phyloP scores from a whole-genome alignment of 2,329 filamentous ascomycete species.

The Hypocreales sp. region DNA sequence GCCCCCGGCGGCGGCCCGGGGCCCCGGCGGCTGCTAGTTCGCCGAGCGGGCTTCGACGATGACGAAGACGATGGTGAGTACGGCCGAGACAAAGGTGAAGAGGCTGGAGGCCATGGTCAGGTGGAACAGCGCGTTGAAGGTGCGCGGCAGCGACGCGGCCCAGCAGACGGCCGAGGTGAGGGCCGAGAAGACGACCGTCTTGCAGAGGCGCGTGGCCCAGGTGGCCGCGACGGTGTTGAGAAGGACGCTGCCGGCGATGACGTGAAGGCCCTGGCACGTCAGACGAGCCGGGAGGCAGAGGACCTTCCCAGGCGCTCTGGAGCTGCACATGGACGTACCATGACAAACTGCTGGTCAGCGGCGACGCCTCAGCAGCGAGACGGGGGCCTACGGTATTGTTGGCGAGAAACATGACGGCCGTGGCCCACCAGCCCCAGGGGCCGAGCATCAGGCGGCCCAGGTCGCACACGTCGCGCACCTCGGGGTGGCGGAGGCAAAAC shows the following conservation, averaged over 20 bases:
- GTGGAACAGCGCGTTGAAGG: slow-evolving; percentile 66
- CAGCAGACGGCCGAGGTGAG: slow-evolving; percentile 63
- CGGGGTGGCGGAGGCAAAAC: slow-evolving; percentile 80
- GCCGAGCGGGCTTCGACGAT: slow-evolving; percentile 61
- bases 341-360: too few species aligned
- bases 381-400: slow-evolving; percentile 97
- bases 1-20: slow-evolving; percentile 36
- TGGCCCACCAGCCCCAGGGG: slow-evolving; percentile 52
- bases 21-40: too few species aligned
- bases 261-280: slow-evolving; percentile 69
- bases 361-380: too few species aligned
- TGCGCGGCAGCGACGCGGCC: slow-evolving; percentile 68
- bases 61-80: slow-evolving; percentile 71
- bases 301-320: too few species aligned
- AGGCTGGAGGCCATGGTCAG: slow-evolving; percentile 65
- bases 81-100: slow-evolving; percentile 80
- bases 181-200: slow-evolving; percentile 67
- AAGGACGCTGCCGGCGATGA: slow-evolving; percentile 72
- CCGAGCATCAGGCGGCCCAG: slow-evolving; percentile 91
- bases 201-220: slow-evolving; percentile 44
- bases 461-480: slow-evolving; percentile 85
- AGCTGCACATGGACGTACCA: too few species aligned
- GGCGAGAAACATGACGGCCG: slow-evolving; percentile 75
- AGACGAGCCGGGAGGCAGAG: too few species aligned
- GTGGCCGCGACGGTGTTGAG: slow-evolving; percentile 73